Percentiles rank a stretch among this genome's conserved stretches.
Evolutionary conservation across 78 protist species (phyloP).

Genomic region (Dictyostelium capitatum): DNA sequence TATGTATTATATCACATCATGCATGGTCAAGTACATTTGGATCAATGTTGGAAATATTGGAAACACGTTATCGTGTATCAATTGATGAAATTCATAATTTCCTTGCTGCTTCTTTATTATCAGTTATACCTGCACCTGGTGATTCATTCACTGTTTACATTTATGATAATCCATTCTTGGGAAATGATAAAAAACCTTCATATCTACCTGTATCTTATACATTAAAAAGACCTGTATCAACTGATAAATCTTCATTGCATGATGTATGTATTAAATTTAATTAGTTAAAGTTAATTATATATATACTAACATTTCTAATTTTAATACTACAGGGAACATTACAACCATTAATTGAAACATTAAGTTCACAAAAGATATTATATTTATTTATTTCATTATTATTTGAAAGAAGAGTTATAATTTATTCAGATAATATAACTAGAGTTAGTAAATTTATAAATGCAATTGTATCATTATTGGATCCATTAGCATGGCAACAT

Average conservation of each 20-base stretch:
- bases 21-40: slow-evolving; percentile 70
- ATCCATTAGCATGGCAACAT: slow-evolving; percentile 83
- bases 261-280: slow-evolving; percentile 34
- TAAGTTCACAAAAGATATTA: slow-evolving; percentile 72
- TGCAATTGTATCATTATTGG: slow-evolving; percentile 66
- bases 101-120: slow-evolving; percentile 53
- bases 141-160: slow-evolving; percentile 67
- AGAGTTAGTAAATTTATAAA: slow-evolving; percentile 76
- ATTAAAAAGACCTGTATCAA: slow-evolving; percentile 53
- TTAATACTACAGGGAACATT: slow-evolving; percentile 49
- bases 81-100: slow-evolving; percentile 66
- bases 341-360: slow-evolving; percentile 67
- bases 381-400: slow-evolving; percentile 54
- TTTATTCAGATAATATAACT: slow-evolving; percentile 65
- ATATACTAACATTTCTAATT: neutral
- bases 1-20: slow-evolving; percentile 54
- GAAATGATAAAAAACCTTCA: neutral
- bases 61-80: slow-evolving; percentile 57
- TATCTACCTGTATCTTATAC: slow-evolving; percentile 40
- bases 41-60: slow-evolving; percentile 46
- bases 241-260: slow-evolving; percentile 70
- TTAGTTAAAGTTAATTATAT: neutral
- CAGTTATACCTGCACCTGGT: slow-evolving; percentile 78
- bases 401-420: slow-evolving; percentile 70
- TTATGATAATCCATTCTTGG: slow-evolving; percentile 56